Percentiles rank a stretch among this genome's conserved stretches.
These are phyloP conservation scores for Syncephalis fuscata DNA, from an alignment of 371 early-diverging fungal species.

Conservation along the genomic window DNA sequence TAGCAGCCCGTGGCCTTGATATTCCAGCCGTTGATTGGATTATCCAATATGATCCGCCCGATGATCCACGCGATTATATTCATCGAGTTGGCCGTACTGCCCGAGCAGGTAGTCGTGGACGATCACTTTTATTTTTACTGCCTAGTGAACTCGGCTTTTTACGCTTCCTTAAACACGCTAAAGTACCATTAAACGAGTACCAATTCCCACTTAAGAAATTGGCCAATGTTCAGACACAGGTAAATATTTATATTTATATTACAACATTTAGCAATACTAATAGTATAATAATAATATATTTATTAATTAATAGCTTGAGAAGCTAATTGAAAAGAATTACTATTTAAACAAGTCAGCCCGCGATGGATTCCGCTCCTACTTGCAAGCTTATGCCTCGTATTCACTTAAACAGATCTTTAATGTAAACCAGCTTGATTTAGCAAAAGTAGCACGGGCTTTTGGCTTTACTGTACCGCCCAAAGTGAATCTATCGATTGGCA, in stretches of 20 bases:
- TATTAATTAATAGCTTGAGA: constrained; percentile 55
- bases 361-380: constrained; percentile 91
- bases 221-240: constrained; percentile 77
- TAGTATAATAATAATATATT: not conserved
- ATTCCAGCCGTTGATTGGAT: constrained; percentile 97
- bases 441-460: constrained; percentile 86
- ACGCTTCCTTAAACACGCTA: constrained; percentile 91
- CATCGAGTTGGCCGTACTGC: constrained; percentile 99
- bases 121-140: constrained; percentile 84
- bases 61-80: constrained; percentile 95
- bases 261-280: not conserved
- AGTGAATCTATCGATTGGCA: constrained; percentile 72
- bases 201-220: constrained; percentile 89
- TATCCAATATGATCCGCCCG: constrained; percentile 97
- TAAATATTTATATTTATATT: constrained; percentile 1
- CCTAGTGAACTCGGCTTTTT: constrained; percentile 93
- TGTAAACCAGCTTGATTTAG: constrained; percentile 80
- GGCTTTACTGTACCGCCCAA: constrained; percentile 93
- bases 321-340: constrained; percentile 93
- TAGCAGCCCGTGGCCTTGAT: constrained; percentile 97
- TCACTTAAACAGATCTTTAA: constrained; percentile 92
- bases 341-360: constrained; percentile 97
- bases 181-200: constrained; percentile 95
- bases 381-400: constrained; percentile 95
- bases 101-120: constrained; percentile 82